A percentile compares a stretch with the other conserved stretches of the same genome.
Conservation (phyloP, 106 monocot genomes). For the Dactylorhiza incarnata region DNA sequence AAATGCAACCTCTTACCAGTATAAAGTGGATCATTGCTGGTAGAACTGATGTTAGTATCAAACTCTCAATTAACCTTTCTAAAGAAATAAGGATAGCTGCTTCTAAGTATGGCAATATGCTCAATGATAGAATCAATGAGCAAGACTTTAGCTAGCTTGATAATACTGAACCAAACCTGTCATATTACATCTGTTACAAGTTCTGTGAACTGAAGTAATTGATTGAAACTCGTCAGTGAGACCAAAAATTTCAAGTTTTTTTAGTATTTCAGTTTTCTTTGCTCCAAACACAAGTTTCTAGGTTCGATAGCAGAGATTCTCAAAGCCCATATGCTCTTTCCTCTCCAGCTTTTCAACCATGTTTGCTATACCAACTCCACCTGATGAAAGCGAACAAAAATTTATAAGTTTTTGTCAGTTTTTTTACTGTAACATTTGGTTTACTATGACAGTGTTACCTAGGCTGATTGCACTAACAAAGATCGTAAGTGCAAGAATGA, state of each 20-base stretch:
- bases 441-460: slow-evolving; percentile 18
- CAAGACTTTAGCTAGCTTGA: not conserved
- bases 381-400: slow-evolving; percentile 16
- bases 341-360: slow-evolving; percentile 54
- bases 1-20: too few species aligned
- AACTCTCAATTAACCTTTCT: not conserved
- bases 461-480: slow-evolving; percentile 52
- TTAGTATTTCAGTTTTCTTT: not conserved
- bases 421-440: not conserved
- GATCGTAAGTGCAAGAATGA: slow-evolving; percentile 47
- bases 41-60: not conserved
- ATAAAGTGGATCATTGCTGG: not conserved
- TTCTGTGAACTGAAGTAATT: not conserved
- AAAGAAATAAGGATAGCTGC: not conserved
- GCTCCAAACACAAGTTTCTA: not conserved
- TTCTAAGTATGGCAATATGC: not conserved
- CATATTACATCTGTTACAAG: not conserved
- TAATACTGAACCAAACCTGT: not conserved
- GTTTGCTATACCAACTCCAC: slow-evolving; percentile 53
- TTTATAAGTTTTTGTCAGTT: not conserved
- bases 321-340: slow-evolving; percentile 55
- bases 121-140: not conserved
- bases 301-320: slow-evolving; percentile 42
- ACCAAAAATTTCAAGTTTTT: not conserved
- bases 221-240: not conserved